Evolutionary conservation across 2,329 filamentous ascomycete genomes (phyloP).

Genomic region (Teratosphaeria pseudoeucalypti): DNA sequence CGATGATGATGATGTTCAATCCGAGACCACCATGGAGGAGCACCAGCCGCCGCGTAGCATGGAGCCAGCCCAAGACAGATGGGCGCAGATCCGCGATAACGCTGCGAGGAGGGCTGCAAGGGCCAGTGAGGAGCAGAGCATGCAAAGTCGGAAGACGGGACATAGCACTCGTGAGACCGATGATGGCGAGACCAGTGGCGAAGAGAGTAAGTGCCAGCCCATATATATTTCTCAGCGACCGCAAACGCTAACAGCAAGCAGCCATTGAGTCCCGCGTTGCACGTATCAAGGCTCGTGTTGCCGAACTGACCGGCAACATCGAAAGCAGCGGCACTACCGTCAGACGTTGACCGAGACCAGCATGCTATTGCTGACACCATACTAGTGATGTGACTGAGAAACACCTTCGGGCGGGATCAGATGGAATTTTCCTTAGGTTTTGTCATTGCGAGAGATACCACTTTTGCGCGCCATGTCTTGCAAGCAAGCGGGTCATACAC

Average conservation of each 20-base stretch:
- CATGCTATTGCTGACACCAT: background rate
- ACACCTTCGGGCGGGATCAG: background rate
- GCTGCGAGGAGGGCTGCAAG: constrained; percentile 66
- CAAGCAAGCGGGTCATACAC: background rate
- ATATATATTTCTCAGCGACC: background rate
- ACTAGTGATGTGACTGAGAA: background rate
- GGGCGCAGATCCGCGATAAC: constrained; percentile 94
- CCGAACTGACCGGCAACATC: constrained; percentile 60
- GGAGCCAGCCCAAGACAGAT: constrained; percentile 56
- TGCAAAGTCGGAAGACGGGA: constrained; percentile 37
- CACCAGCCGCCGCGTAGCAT: constrained; percentile 27
- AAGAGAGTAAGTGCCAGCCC: constrained; percentile 64
- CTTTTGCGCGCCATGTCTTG: background rate
- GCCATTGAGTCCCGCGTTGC: constrained; percentile 94
- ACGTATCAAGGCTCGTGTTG: constrained; percentile 93
- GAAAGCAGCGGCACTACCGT: constrained; percentile 6
- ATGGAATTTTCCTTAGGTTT: background rate
- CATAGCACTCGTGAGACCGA: constrained; percentile 53
- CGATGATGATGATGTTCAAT: constrained; percentile 23
- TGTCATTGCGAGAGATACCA: background rate
- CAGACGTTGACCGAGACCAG: background rate
- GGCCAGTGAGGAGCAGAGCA: constrained; percentile 53
- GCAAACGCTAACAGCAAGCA: constrained; percentile 28
- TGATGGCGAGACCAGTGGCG: constrained; percentile 83
- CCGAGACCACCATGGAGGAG: constrained; percentile 33